These are phyloP conservation scores for Corymbia calophylla DNA, from an alignment of 441 rosid species.

Conservation along the genomic window DNA sequence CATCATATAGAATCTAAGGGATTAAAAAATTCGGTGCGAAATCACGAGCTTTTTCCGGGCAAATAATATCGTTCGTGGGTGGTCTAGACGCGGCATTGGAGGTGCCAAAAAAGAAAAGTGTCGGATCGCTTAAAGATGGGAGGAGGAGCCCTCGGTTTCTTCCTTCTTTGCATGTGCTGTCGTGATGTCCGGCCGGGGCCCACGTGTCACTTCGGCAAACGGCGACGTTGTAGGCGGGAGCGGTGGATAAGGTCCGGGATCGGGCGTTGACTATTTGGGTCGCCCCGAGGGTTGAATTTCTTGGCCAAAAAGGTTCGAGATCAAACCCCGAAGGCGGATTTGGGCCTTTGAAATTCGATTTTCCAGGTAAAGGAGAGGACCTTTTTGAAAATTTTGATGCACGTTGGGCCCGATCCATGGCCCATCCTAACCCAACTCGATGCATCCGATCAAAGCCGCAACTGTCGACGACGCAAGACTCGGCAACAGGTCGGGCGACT, in stretches of 20 bases:
- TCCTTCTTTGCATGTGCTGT: not conserved
- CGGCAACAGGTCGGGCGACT: too few species aligned
- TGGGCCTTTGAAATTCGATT: not conserved
- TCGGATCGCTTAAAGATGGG: not conserved
- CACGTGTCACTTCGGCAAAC: not conserved
- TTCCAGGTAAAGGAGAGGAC: not conserved
- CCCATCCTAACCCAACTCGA: not conserved
- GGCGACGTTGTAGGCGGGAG: not conserved
- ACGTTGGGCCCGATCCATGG: not conserved
- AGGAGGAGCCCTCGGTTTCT: not conserved
- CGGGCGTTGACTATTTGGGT: not conserved
- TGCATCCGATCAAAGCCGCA: accelerated
- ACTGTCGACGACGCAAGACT: too few species aligned
- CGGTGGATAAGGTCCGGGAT: not conserved
- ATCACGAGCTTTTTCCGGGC: not conserved
- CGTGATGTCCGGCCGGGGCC: not conserved
- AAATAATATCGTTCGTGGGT: not conserved
- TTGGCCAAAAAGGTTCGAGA: not conserved
- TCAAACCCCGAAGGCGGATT: not conserved
- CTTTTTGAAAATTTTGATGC: accelerated
- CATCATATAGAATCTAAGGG: not conserved
- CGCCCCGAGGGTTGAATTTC: not conserved
- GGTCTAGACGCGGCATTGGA: not conserved
- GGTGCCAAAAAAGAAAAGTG: not conserved
- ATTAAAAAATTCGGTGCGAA: not conserved